phyloP scores from a whole-genome alignment of 768 basidiomycete species.

The Tylopilus subfusipes region DNA sequence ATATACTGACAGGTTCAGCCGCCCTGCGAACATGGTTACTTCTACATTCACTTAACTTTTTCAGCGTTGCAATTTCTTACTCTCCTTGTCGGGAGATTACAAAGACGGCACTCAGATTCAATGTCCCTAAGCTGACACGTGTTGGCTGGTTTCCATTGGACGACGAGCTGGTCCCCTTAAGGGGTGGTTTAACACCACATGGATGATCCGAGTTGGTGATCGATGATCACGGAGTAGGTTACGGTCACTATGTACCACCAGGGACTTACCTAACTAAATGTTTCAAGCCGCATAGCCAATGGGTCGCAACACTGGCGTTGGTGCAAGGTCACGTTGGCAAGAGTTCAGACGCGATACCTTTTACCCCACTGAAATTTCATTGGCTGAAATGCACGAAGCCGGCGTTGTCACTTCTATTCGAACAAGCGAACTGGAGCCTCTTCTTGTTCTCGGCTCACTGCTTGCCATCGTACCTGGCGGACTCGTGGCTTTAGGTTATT shows the following conservation, averaged over 20 bases:
- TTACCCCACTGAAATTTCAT: neutral
- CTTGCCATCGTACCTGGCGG: neutral
- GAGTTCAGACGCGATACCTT: neutral
- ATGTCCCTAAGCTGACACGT: neutral
- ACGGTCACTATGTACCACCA: neutral
- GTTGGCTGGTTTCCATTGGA: neutral
- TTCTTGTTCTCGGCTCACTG: neutral
- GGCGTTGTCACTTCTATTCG: neutral
- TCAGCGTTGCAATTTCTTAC: neutral
- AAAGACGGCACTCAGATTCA: neutral
- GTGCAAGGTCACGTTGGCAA: neutral
- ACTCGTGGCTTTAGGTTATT: neutral
- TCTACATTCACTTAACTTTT: neutral
- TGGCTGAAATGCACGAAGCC: neutral
- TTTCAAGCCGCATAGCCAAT: neutral
- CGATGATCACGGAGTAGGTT: neutral
- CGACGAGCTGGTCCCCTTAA: neutral
- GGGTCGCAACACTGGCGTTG: neutral
- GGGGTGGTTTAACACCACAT: neutral
- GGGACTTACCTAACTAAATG: too few relatives aligned
- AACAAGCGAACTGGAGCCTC: neutral
- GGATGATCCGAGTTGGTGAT: neutral
- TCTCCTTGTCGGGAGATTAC: neutral
- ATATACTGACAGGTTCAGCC: neutral
- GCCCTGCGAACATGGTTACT: neutral